Percentiles rank a stretch among this genome's conserved stretches.
These are phyloP conservation scores for Leptomonas seymouri DNA, from an alignment of 208 protist genomes.

Conservation along the genomic window DNA sequence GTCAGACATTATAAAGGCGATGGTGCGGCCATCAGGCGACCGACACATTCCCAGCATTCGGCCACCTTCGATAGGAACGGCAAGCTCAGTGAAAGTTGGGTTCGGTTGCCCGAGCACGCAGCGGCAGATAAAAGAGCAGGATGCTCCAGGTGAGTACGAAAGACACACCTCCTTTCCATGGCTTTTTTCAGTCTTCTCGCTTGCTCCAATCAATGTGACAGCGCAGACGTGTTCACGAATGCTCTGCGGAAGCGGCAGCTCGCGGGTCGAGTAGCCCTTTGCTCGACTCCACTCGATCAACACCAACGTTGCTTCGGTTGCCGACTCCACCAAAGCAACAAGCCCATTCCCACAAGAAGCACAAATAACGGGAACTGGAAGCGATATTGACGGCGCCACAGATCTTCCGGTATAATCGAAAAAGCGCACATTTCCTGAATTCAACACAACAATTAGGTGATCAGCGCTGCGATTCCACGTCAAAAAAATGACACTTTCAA, in stretches of 20 bases:
- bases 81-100: constrained; percentile 41
- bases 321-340: constrained; percentile 35
- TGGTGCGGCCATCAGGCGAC: constrained; percentile 42
- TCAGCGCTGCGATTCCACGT: constrained; percentile 68
- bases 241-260: constrained; percentile 34
- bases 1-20: constrained; percentile 67
- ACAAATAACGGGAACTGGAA: constrained; percentile 43
- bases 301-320: constrained; percentile 29
- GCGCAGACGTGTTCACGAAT: constrained; percentile 17
- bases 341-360: constrained; percentile 51
- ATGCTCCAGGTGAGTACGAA: constrained; percentile 21
- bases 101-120: constrained; percentile 25
- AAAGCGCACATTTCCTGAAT: constrained; percentile 51
- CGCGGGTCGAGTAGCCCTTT: constrained; percentile 22
- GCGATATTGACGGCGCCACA: constrained; percentile 29
- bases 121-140: constrained; percentile 34
- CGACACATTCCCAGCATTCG: constrained; percentile 58
- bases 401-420: constrained; percentile 55
- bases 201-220: constrained; percentile 28
- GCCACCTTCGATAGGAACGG: constrained; percentile 56
- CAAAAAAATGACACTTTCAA: constrained; percentile 62
- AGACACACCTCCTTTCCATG: constrained; percentile 31
- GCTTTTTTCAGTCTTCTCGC: constrained; percentile 8
- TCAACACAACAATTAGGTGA: constrained; percentile 70
- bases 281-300: constrained; percentile 23